These are phyloP conservation scores for Parathielavia appendiculata DNA, from an alignment of 495 filamentous ascomycete genomes.

Conservation along the genomic window DNA sequence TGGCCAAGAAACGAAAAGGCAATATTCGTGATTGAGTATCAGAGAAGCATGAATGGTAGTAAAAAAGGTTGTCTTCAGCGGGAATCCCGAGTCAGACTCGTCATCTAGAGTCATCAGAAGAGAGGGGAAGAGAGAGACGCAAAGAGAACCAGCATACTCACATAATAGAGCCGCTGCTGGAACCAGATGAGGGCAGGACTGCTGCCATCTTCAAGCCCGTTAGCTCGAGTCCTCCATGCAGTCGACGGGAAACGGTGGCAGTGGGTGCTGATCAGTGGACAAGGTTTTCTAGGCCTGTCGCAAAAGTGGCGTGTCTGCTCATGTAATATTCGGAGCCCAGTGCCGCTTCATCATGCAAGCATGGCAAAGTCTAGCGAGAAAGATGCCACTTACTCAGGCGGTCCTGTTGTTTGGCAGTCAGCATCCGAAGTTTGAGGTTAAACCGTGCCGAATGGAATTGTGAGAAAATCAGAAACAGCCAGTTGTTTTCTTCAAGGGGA, in stretches of 20 bases:
- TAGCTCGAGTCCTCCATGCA: constrained; percentile 16
- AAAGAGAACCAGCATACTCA: constrained; percentile 10
- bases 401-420: constrained; percentile 7
- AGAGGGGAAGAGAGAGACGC: neutral
- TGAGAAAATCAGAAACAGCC: constrained; percentile 77
- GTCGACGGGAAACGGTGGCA: constrained; percentile 11
- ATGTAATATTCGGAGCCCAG: constrained; percentile 92
- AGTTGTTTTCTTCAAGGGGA: constrained; percentile 73
- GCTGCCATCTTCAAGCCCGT: constrained; percentile 13
- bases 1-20: constrained; percentile 2
- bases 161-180: neutral
- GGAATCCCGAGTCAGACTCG: constrained; percentile 79
- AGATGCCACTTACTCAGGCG: constrained; percentile 22
- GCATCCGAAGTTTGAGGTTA: constrained; percentile 9
- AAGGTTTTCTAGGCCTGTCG: constrained; percentile 99
- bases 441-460: constrained; percentile 6
- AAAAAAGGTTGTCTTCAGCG: constrained; percentile 69
- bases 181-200: neutral
- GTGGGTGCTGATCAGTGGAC: constrained; percentile 75
- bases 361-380: constrained; percentile 17
- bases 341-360: constrained; percentile 90
- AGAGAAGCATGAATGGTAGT: constrained; percentile 80
- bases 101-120: constrained; percentile 76
- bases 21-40: constrained; percentile 31
- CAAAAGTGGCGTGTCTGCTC: constrained; percentile 91